A percentile compares a stretch with the other conserved stretches of the same genome.
Conservation (phyloP, 352 stramenopile genomes). For the Pythium brachiatum region DNA sequence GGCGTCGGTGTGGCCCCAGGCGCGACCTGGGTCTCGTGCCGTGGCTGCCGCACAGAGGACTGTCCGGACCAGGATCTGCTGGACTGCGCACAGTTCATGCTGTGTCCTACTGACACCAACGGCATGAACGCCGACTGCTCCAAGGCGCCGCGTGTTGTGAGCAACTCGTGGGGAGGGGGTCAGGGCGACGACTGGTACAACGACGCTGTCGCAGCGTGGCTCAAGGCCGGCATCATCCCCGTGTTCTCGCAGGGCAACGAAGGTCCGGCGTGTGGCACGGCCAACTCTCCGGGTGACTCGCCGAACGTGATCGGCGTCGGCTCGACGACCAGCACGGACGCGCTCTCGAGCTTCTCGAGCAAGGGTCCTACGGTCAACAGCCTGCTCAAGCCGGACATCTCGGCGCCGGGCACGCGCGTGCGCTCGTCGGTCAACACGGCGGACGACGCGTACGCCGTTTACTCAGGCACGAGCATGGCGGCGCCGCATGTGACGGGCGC, state of each 20-base stretch:
- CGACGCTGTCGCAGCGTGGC: slow-evolving; percentile 5
- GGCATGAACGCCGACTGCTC: slow-evolving; percentile 26
- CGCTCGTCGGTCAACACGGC: slow-evolving; percentile 19
- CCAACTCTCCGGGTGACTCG: slow-evolving; percentile 20
- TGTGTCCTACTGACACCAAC: slow-evolving; percentile 25
- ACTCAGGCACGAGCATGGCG: slow-evolving; percentile 27
- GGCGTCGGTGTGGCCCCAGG: slow-evolving; percentile 2
- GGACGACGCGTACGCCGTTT: slow-evolving; percentile 24
- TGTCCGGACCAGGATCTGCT: slow-evolving; percentile 26
- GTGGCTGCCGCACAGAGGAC: slow-evolving; percentile 20
- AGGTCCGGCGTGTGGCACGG: slow-evolving; percentile 19
- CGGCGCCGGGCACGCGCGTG: slow-evolving; percentile 27
- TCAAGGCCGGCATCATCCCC: slow-evolving; percentile 22
- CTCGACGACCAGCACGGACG: slow-evolving; percentile 15
- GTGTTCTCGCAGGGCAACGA: slow-evolving; percentile 26
- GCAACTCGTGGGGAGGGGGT: slow-evolving; percentile 24
- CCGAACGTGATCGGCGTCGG: slow-evolving; percentile 12
- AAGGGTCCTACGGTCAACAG: slow-evolving; percentile 19
- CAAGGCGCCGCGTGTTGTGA: slow-evolving; percentile 26
- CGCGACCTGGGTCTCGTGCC: slow-evolving; percentile 25
- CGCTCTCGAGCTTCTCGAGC: slow-evolving; percentile 23
- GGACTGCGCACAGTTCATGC: slow-evolving; percentile 31
- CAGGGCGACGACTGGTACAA: background rate
- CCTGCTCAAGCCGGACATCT: slow-evolving; percentile 33
- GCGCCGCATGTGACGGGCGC: slow-evolving; percentile 29